A percentile compares a stretch with the other conserved stretches of the same genome.
phyloP scores from a whole-genome alignment of 371 early-diverging fungal genomes.

The Sporodiniella umbellata region DNA sequence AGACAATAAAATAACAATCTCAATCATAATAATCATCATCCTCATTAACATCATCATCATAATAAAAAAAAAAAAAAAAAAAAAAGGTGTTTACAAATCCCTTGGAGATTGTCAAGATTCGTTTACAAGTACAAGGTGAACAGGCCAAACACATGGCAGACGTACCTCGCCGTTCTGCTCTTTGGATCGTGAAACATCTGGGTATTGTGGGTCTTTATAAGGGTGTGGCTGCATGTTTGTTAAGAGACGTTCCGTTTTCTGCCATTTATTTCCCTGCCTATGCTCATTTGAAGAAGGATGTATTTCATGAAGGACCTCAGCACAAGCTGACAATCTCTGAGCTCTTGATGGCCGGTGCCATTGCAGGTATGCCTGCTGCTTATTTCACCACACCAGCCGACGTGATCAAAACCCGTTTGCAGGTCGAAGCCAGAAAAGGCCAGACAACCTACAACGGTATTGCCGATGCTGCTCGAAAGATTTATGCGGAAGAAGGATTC shows the following conservation, averaged over 20 bases:
- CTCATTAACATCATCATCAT: too few species aligned
- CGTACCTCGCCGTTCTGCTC: slow-evolving; percentile 70
- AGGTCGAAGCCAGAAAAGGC: slow-evolving; percentile 89
- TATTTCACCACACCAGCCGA: slow-evolving; percentile 97
- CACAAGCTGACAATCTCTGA: slow-evolving; percentile 74
- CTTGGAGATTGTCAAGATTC: slow-evolving; percentile 97
- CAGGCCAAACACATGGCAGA: slow-evolving; percentile 54
- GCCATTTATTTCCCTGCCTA: slow-evolving; percentile 96
- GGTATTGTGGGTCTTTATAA: slow-evolving; percentile 95
- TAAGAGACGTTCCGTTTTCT: slow-evolving; percentile 97
- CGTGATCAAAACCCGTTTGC: slow-evolving; percentile 97
- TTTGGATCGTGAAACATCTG: slow-evolving; percentile 87
- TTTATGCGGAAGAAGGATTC: slow-evolving; percentile 89
- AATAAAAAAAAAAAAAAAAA: background rate
- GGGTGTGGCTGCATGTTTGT: slow-evolving; percentile 90
- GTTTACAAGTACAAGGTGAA: slow-evolving; percentile 89
- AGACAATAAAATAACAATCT: too few species aligned
- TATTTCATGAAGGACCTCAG: slow-evolving; percentile 80
- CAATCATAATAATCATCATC: too few species aligned
- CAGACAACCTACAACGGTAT: slow-evolving; percentile 89
- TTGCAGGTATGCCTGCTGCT: slow-evolving; percentile 97
- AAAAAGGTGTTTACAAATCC: slow-evolving; percentile 85
- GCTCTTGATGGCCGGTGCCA: slow-evolving; percentile 87
- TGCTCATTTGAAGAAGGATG: slow-evolving; percentile 84
- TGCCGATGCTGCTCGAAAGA: slow-evolving; percentile 82